A percentile compares a stretch with the other conserved stretches of the same genome.
These are phyloP conservation scores for Mortierella sp. DNA, from an alignment of 371 early-diverging fungal species.

Conservation along the genomic window DNA sequence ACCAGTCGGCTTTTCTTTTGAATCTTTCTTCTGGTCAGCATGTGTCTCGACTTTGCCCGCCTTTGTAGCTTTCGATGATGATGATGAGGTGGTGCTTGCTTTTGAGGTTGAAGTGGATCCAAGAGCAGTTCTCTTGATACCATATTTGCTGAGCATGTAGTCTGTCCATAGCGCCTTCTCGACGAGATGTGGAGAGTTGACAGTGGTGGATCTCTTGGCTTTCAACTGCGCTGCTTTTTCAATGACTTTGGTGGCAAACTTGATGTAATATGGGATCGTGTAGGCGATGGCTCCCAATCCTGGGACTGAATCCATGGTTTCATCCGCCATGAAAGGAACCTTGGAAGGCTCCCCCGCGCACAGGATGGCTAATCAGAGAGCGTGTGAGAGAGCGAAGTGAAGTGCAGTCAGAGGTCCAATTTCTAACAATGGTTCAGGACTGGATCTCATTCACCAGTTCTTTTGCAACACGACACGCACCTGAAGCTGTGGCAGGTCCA, in stretches of 20 bases:
- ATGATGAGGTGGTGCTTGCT: not conserved
- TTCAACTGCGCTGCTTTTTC: constrained; percentile 36
- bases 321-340: constrained; percentile 54
- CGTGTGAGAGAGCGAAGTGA: not conserved
- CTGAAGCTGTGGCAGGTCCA: constrained; percentile 51
- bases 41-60: not conserved
- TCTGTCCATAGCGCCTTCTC: constrained; percentile 49
- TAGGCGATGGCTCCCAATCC: constrained; percentile 49
- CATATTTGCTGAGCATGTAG: constrained; percentile 38
- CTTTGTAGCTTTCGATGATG: not conserved
- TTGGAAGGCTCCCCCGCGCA: constrained; percentile 39
- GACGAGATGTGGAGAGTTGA: constrained; percentile 38
- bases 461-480: too few relatives aligned
- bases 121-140: constrained; percentile 2
- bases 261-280: constrained; percentile 44
- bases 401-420: not conserved
- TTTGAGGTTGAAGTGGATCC: not conserved
- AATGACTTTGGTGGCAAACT: constrained; percentile 43
- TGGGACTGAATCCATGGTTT: constrained; percentile 53
- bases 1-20: not conserved
- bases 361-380: constrained; percentile 25
- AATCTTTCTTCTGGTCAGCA: not conserved
- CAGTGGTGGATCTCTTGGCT: constrained; percentile 13
- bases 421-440: too few relatives aligned
- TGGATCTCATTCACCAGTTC: too few relatives aligned